Base-by-base conservation (phyloP, 2,329 filamentous ascomycete species). In the Colletotrichum tropicale region DNA sequence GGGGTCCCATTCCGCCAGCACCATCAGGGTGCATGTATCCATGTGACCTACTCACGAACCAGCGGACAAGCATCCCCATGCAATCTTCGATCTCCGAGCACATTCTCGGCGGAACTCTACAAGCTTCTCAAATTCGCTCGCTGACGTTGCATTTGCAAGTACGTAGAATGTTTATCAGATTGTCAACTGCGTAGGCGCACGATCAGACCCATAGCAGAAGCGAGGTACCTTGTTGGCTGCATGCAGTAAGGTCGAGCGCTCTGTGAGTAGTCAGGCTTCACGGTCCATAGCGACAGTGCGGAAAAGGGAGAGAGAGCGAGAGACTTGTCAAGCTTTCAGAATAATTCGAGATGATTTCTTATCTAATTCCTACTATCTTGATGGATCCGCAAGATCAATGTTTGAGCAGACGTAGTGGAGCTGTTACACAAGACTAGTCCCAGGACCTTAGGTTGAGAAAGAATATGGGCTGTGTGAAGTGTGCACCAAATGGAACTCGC, bases 361-460 rank as follows among this genome's bases (percentile, higher is more conserved):
- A 9, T 43, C 0, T 18, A 1, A 3, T 9, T 10, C 0, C 16
- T 43, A 43, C 2, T n/a, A 43, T 38, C 36, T 2, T 1, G 8
- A 18, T 38, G 36, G 36, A 38, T 38, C 7, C 36, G 15, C 36
- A 38, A 38, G 36, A 36, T 3, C 28, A 8, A 32, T 38, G 36
- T 18, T 38, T 10, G 36, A 43, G 8, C 36, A 10, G 36, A 18
- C 16, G 16, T 18, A 3, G 16, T 9, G 16, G 36, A 43, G 5
- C 36, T 18, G 36, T 1, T 43, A 8, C 36, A 18, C 8, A 43
- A 18, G 36, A 18, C 15, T 34, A 16, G 34, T 4, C 34, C 15
- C 34, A 36, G 3, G 8, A 34, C 32, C 6, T 34, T 6, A 36
- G 15, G 15, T 2, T 18, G 36, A 18, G 8, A 43, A 18, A 43